Base-by-base conservation (phyloP, 2,329 filamentous ascomycete genomes). In the Aspergillus pseudoglaucus region DNA sequence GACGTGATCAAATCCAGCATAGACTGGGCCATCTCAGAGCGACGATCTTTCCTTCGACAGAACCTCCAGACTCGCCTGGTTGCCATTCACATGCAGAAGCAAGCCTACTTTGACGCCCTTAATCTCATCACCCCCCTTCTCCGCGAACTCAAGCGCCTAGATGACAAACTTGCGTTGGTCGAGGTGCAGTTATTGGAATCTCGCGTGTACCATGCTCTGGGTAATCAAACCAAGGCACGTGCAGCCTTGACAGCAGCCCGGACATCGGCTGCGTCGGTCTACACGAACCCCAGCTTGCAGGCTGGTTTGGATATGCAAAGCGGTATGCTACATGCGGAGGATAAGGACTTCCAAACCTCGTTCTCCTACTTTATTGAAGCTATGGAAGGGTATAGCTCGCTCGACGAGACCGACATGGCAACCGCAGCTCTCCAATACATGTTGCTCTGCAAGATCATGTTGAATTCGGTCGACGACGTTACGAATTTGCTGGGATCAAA, bases 311-410 rank as follows among this genome's bases (percentile, higher is more conserved):
- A 98, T 67, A 97, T 98, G 93, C 93, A 98, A 77, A 95, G 89
- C 55, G 94, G 93, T 58, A 97, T 97, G 86, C 82, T 98, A 50
- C 94, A 98, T 70, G 93, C 93, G 20, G 94, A 98, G 73, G 93
- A 98, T 68, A 88, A 90, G 74, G 94, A 98, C 75, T 98, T 98
- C 80, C 96, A 94, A 76, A 98, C 93, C 22, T 89, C 93, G 44
- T 98, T 87, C 72, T 96, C 90, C 44, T 98, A 98, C 79, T 98
- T 98, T 72, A 97, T 98, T 70, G 93, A 98, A 75, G 93, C 94
- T 2, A 83, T 98, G 54, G 93, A 98, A 67, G 93, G 93, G 51
- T 98, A 97, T 72, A 89, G 93, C 73, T 85, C 85, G 42, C 90
- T 95, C 69, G 93, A 98, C 58, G 90, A 95, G 66, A 76, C 84